Base-by-base conservation (phyloP, 2,329 filamentous ascomycete genomes). In the Neophaeococcomyces mojaviensis region DNA sequence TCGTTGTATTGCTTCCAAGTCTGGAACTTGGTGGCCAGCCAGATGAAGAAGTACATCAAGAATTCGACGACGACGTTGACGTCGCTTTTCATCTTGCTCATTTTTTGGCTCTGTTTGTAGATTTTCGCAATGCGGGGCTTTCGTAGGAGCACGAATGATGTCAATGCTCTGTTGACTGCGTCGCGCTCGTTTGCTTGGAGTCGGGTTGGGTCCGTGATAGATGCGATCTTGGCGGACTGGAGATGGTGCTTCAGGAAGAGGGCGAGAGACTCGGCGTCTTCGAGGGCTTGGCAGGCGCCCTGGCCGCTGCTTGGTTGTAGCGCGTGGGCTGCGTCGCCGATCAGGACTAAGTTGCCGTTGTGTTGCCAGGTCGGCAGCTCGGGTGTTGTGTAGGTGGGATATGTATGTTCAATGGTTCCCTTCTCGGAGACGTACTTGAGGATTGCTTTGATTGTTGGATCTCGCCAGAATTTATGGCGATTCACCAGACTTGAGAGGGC, bases 371-470 rank as follows among this genome's bases (percentile, higher is more conserved):
- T 64, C 8, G 69, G 68, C 2, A 78, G 61, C 15, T 62, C 57
- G 0, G 72, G 70, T 1, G 67, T 68, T 0, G 70, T 70, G 64
- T 68, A 76, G 0, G 67, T 69, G 3, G 73, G 73, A 44, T 69
- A 74, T 39, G 76, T 63, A 26, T 60, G 66, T 35, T 69, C 58
- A 7, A 52, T 37, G 13, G 36, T 35, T 22, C 26, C 26, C 24
- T 49, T 39, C 5, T 71, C 59, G 1, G 64, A 52, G 1, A 69
- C 57, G 3, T 61, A 60, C 1, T 56, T 35, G 12, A 75, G 58
- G 1, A 72, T 64, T 10, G 62, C 60, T 10, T 63, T 51, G n/a
- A 75, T 62, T 2, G 68, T 59, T 0, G 70, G 68, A 38, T 74
- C 66, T 9, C 61, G 61, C 72, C 72, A 77, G n/a, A 57, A 37